Base-by-base conservation (phyloP, 1,139 yeast genomes). In the Lodderomyces beijingensis region DNA sequence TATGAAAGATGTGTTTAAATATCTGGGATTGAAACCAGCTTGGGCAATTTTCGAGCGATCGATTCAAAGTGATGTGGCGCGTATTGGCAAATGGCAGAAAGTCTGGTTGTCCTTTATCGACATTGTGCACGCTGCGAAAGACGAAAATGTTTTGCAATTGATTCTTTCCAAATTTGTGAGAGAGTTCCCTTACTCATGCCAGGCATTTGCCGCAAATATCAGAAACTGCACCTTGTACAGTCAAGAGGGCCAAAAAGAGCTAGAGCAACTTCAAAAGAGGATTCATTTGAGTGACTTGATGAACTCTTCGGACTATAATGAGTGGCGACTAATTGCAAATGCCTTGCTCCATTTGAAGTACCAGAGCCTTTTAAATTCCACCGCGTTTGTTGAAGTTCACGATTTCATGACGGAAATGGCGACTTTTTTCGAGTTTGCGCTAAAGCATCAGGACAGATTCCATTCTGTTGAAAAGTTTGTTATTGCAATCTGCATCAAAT, bases 381-480 rank as follows among this genome's bases (percentile, higher is more conserved):
- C 25, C 12, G 25, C 25, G n/a, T 43, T 26, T 3, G 31, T 46
- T 15, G 41, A 40, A 22, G 35, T 33, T 1, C 40, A 32, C 6
- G 33, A 34, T 15, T 33, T 45, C 9, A 40, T 42, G 14, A 20
- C 22, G n/a, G 48, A 45, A 33, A 28, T 31, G 8, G 23, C 38
- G 2, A 30, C 27, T 2, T 50, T 10, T 23, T 23, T 23, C 12
- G 25, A 23, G 10, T 23, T 23, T 39, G 65, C 73, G 0, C 21
- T 63, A 5, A 38, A 46, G 4, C 52, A 59, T 31, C 54, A 57
- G 38, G 65, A 64, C 37, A 41, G 53, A 1, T 60, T 54, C 36
- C 75, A 70, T 42, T 6, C 6, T 9, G 63, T 72, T 2, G 77
- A 70, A 38, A 64, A 66, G 38, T 40, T 62, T 3, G 49, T 60